Evolutionary conservation across 2,329 filamentous ascomycete genomes (phyloP).

Genomic region (Aureobasidium sp.): DNA sequence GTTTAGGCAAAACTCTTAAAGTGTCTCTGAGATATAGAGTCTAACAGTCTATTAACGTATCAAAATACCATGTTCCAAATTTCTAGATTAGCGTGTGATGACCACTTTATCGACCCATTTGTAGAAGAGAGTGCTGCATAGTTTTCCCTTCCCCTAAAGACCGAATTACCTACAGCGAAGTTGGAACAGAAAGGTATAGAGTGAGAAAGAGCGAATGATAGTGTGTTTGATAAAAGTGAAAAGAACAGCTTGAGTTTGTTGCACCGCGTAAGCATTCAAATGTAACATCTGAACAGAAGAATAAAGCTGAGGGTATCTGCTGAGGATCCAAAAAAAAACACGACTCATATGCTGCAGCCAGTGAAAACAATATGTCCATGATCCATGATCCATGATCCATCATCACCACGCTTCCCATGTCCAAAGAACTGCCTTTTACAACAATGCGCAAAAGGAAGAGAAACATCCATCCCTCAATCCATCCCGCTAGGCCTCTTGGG

Average conservation of each 20-base stretch:
- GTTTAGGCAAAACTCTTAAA: no score
- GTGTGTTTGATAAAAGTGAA: no score
- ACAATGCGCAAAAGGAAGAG: background rate
- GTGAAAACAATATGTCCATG: background rate
- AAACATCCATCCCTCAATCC: background rate
- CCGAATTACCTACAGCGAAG: no score
- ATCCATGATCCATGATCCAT: background rate
- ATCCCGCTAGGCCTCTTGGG: slow-evolving; percentile 8
- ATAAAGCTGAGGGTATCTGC: background rate
- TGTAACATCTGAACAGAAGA: background rate
- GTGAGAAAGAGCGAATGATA: no score
- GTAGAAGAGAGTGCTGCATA: background rate
- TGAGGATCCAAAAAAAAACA: background rate
- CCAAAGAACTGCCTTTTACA: background rate
- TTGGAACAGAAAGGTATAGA: no score
- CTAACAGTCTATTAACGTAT: background rate
- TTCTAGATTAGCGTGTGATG: background rate
- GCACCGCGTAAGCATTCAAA: background rate
- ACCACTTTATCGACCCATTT: background rate
- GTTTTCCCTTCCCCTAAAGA: background rate
- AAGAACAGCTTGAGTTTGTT: no score
- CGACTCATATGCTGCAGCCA: background rate
- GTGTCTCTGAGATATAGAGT: no score
- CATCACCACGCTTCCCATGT: background rate
- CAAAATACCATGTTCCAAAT: background rate